Conservation (phyloP, 2,329 filamentous ascomycete species). For the Septoria linicola region DNA sequence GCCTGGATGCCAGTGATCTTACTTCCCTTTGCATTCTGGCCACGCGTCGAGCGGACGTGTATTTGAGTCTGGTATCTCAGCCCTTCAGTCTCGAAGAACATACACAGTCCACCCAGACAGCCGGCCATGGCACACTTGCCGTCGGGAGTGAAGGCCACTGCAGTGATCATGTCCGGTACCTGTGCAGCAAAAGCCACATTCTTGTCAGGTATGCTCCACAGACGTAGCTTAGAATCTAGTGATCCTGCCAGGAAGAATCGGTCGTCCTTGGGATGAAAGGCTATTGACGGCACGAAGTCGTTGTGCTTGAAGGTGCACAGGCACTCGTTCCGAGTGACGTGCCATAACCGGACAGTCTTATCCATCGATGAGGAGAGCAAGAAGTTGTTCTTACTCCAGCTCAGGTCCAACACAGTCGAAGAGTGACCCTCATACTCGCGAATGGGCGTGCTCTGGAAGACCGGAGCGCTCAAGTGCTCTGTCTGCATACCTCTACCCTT, state of each 20-base stretch:
- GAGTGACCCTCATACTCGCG: constrained; percentile 81
- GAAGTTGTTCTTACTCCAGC: constrained; percentile 99
- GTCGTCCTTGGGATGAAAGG: constrained; percentile 92
- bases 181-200: constrained; percentile 79
- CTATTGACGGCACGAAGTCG: constrained; percentile 91
- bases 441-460: constrained; percentile 77
- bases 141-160: constrained; percentile 89
- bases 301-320: constrained; percentile 92
- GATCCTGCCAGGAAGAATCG: constrained; percentile 95
- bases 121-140: constrained; percentile 88
- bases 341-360: constrained; percentile 93
- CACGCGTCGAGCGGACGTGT: constrained; percentile 87
- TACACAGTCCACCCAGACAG: constrained; percentile 77
- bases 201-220: constrained; percentile 98
- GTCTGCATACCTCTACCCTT: constrained; percentile 52
- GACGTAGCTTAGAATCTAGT: constrained; percentile 77
- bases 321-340: constrained; percentile 79
- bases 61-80: constrained; percentile 81
- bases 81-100: constrained; percentile 91
- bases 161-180: constrained; percentile 84
- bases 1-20: constrained; percentile 96
- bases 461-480: constrained; percentile 74
- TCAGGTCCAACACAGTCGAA: constrained; percentile 82
- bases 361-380: constrained; percentile 95
- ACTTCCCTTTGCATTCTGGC: constrained; percentile 91